Evolutionary conservation across 2,329 filamentous ascomycete species (phyloP), one percentile per base, ranked within the genome.

Genomic region (Teratosphaeria nubilosa): DNA sequence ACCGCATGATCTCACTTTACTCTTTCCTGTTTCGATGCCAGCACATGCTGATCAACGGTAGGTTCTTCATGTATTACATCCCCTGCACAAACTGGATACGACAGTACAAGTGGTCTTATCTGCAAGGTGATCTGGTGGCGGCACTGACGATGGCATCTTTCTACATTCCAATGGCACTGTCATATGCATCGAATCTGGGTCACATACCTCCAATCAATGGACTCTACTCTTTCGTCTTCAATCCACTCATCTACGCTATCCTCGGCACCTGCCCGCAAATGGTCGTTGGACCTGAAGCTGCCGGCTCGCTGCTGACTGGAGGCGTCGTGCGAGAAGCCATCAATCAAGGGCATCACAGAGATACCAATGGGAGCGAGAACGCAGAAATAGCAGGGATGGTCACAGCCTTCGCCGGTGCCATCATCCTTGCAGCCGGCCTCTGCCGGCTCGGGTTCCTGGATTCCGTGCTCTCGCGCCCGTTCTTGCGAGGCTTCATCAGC

Each of bases 91-190:
- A 87, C 63, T 99, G 94, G 94, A 86, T 95, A 62, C 80, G 79
- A 56, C 90, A 96, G 74, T 99, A 99, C 74, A 84, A 82, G 65
- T 86, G 84, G 81, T 82, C 84, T 3, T 96, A 89, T 73, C 74
- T 97, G 53, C 84, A 86, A 65, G 94, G 94, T 53, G 94, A 99
- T 73, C 76, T 97, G 20, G 79, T 95, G 14, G 87, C 92, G 9
- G 91, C 92, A 54, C 73, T 97, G 62, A 97, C 94, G n/a, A 87
- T 99, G 77, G 90, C 92, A n/a, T 96, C 91, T 27, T 94, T 99
- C 76, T 99, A 99, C 73, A 87, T 99, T 41, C 94, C 94, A 55
- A 96, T 99, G 91, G 88, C 91, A 0, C 82, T 99, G 14, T 97
- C 94, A 0, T 87, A 95, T 63, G 91, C 94, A 57, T 85, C 90